Base-by-base conservation (phyloP, 495 filamentous ascomycete genomes). In the Bathelium albidoporum region DNA sequence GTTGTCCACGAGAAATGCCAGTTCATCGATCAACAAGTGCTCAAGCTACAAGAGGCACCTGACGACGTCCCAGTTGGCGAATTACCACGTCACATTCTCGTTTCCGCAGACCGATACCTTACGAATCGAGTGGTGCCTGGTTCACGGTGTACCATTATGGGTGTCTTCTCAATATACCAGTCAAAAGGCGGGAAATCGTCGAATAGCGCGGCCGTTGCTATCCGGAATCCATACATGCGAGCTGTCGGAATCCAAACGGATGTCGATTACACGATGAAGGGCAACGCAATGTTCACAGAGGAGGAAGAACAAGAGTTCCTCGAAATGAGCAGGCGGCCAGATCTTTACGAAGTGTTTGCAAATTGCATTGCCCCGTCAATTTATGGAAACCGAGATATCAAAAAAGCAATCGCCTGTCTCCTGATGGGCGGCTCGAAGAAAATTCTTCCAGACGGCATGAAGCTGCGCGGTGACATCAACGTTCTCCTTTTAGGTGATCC, bases 51-150 rank as follows among this genome's bases (percentile, higher is more conserved):
- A 73, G 95, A 99, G 75, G 95, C 95, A 14, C 95, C 95, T 5
- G 95, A 99, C 71, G 91, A 97, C 72, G 94, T 99, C 0, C 95
- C 95, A 1, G 95, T 99, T 1, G 95, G 95, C 73, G 95, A 99
- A 74, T 79, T 99, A 29, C 95, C 95, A 1, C 83, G 95, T 31
- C 95, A 97, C 72, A 93, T 97, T 53, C 82, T 97, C 63, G 88
- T 97, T 62, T 94, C 90, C 0, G 94, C 95, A 32, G 95, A 99
- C 71, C 85, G 95, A 16, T 97, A 99, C 70, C 81, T 99, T 22
- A 91, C 93, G 24, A 99, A 99, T 72, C 85, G 91, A 29, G 95
- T 97, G 4, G 93, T 97, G 11, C 95, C 95, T 22, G 95, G 95
- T 7, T 94, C 95, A 22, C 82, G 93, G 69, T 97, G 95, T 70